Conservation (phyloP, 768 basidiomycete species). For the Termitomyces sp. region DNA sequence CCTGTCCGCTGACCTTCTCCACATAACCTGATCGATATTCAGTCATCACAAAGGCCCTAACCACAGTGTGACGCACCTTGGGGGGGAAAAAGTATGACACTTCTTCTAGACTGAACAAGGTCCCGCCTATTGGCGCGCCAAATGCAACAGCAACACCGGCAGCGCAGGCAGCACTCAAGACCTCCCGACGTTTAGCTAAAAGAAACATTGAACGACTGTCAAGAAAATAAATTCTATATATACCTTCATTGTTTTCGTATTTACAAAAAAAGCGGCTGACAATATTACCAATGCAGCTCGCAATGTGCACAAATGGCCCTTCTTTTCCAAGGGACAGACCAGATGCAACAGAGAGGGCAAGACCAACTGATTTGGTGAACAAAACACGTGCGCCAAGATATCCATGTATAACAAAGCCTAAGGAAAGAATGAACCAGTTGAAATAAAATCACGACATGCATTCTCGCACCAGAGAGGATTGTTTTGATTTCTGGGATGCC, state of each 20-base stretch:
- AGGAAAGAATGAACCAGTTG: not conserved
- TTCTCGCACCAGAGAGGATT: conserved; percentile 66
- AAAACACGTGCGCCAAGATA: conserved; percentile 89
- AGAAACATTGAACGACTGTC: not conserved
- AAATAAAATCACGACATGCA: not conserved
- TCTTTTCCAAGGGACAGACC: conserved; percentile 80
- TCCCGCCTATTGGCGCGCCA: conserved; percentile 93
- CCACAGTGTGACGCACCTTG: conserved; percentile 42
- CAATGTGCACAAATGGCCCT: conserved; percentile 83
- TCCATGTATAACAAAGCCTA: conserved; percentile 94
- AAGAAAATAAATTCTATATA: conserved; percentile 7
- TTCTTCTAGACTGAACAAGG: conserved; percentile 90
- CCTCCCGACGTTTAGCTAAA: conserved; percentile 86
- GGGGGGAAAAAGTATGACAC: conserved; percentile 97
- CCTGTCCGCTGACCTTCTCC: conserved; percentile 64
- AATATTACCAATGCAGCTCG: conserved; percentile 90
- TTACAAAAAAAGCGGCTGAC: conserved; percentile 79
- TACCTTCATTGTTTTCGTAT: conserved; percentile 95
- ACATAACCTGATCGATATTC: conserved; percentile 63
- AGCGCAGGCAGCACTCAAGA: conserved; percentile 92
- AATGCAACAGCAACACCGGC: conserved; percentile 98
- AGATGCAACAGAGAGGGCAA: conserved; percentile 88
- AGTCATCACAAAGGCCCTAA: not conserved
- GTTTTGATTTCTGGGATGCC: conserved; percentile 98
- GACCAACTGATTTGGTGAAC: conserved; percentile 84